Conservation (phyloP, 768 basidiomycete species). For the Terana coerulea region DNA sequence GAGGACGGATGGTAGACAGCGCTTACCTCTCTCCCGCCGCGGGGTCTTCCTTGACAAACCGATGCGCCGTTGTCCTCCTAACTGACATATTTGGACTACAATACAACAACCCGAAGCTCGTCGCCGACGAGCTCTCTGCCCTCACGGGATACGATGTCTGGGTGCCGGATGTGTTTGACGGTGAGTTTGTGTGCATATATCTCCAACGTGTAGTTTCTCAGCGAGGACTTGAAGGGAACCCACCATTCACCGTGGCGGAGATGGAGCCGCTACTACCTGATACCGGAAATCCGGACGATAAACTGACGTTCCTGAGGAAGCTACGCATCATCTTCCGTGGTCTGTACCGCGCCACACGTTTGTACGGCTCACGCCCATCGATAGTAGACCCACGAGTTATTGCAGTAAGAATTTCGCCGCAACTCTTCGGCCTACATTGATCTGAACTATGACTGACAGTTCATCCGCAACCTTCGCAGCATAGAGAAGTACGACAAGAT, state of each 20-base stretch:
- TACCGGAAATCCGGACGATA: conserved; percentile 21
- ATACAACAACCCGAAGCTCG: conserved; percentile 48
- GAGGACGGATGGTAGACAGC: conserved; percentile 36
- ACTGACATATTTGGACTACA: conserved; percentile 57
- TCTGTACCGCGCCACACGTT: conserved; percentile 16
- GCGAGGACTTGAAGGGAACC: conserved; percentile 20
- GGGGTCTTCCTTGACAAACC: conserved; percentile 16
- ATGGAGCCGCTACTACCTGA: conserved; percentile 30
- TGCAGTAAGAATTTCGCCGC: conserved; percentile 17
- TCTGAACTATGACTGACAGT: too few relatives aligned
- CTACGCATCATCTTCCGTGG: conserved; percentile 16
- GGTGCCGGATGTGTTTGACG: conserved; percentile 59
- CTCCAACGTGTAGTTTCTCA: not conserved
- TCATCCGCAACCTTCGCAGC: conserved; percentile 32
- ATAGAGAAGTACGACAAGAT: conserved; percentile 36
- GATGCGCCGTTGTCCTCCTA: conserved; percentile 47
- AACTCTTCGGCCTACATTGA: not conserved
- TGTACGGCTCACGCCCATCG: conserved; percentile 24
- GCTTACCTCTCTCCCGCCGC: conserved; percentile 37
- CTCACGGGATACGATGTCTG: conserved; percentile 54
- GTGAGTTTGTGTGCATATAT: conserved; percentile 24
- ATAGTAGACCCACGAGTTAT: conserved; percentile 25
- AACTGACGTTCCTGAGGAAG: conserved; percentile 16
- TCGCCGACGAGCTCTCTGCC: conserved; percentile 51
- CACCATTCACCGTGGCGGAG: conserved; percentile 21